Conservation (phyloP, 805 yeast species). For the Candida oleophila region DNA sequence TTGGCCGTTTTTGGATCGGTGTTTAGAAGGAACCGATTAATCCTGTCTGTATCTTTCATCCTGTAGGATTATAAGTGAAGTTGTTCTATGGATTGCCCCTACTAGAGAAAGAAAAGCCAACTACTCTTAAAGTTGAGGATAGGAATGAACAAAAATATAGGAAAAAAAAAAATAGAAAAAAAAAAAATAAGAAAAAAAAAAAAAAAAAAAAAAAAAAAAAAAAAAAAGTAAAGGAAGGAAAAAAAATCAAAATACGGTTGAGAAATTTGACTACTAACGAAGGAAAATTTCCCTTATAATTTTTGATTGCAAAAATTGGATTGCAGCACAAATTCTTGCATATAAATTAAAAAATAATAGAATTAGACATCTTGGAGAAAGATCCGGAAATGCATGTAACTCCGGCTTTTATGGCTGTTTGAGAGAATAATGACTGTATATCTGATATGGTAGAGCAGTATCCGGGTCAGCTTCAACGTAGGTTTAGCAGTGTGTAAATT, state of each 20-base stretch:
- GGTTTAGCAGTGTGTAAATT: not conserved
- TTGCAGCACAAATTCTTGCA: not conserved
- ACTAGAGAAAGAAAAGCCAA: not conserved
- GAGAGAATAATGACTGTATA: too few relatives aligned
- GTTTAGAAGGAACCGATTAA: conserved; percentile 47
- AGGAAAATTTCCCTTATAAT: not conserved
- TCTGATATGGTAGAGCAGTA: too few relatives aligned
- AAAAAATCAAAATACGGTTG: not conserved
- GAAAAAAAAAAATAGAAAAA: not conserved
- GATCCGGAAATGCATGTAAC: not conserved
- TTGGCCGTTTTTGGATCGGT: conserved; percentile 59
- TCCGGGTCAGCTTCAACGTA: too few relatives aligned
- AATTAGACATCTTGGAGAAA: not conserved
- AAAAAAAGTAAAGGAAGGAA: not conserved
- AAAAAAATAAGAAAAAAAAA: not conserved
- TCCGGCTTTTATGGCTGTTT: too few relatives aligned
- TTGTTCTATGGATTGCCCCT: not conserved
- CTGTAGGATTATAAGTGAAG: not conserved
- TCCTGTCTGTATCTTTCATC: conserved; percentile 22
- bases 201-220: not conserved
- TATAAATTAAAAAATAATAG: not conserved
- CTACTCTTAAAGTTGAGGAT: not conserved
- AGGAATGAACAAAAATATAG: not conserved
- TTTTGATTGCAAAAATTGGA: not conserved
- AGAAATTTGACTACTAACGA: not conserved